These are phyloP conservation scores for Asterophora parasitica DNA, from an alignment of 768 basidiomycete species.

Conservation along the genomic window DNA sequence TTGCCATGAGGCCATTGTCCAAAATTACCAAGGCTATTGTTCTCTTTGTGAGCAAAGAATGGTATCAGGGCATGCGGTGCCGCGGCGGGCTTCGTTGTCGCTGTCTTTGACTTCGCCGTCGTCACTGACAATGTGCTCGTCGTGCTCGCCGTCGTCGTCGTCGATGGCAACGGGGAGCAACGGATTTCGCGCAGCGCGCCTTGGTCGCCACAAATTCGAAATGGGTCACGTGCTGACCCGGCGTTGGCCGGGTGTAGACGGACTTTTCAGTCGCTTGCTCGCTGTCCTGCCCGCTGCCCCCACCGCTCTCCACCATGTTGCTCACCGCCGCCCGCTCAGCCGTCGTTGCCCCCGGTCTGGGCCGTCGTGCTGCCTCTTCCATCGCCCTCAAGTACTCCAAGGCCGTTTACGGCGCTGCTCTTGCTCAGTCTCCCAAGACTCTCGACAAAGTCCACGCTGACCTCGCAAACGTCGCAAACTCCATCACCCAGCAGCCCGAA, in stretches of 20 bases:
- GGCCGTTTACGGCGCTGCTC: conserved; percentile 75
- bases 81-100: neutral
- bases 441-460: conserved; percentile 87
- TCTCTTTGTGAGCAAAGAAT: conserved; percentile 8
- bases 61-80: neutral
- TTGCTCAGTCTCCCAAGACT: conserved; percentile 75
- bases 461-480: conserved; percentile 62
- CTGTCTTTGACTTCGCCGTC: neutral
- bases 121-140: neutral
- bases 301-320: conserved; percentile 44
- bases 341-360: conserved; percentile 42
- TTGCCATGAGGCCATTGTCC: conserved; percentile 14
- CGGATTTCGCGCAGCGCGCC: neutral
- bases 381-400: conserved; percentile 84
- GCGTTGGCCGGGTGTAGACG: conserved; percentile 13
- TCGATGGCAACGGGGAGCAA: neutral
- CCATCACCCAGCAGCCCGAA: conserved; percentile 63
- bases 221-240: conserved; percentile 15
- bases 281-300: conserved; percentile 22
- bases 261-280: conserved; percentile 11
- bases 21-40: conserved; percentile 12
- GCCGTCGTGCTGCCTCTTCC: conserved; percentile 68
- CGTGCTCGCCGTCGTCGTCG: neutral
- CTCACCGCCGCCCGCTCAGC: conserved; percentile 50
- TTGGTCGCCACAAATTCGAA: neutral